Evolutionary conservation across 2,329 filamentous ascomycete genomes (phyloP), one percentile per base, ranked within the genome.

Genomic region (Aspergillus novoparasiticus): DNA sequence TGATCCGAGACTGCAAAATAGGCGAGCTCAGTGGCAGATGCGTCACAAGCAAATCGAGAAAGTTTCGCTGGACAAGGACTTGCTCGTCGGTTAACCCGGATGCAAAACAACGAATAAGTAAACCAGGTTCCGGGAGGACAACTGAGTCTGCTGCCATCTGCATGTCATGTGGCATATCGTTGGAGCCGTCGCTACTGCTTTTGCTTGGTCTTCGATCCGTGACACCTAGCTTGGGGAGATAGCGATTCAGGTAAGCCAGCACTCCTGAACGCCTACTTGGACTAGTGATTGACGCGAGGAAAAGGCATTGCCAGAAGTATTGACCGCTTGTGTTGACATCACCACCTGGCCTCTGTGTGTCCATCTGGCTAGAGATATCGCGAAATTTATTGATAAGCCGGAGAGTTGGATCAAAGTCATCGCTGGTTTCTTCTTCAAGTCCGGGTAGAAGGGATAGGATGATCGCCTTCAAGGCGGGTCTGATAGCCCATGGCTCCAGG

Each of bases 221-320:
- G 64, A 66, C 75, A 65, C 86, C 87, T 60, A 96, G 82, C 69
- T 86, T 90, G 23, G 96, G 95, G 34, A 99, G 81, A 71, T 88
- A 88, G 62, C 93, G 89, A 56, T 87, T 84, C 46, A 99, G 83
- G 76, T 96, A 99, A 36, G 94, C 93, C 63, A 99, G 83, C 45
- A 93, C 93, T 30, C 95, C 95, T 67, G 92, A 89, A 60, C 95
- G 88, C 64, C 94, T 86, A 64, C 89, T 93, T 48, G 92, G 87
- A 72, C 94, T 94, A 1, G 95, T 97, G 64, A 99, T 95, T 21
- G 92, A 90, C 11, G 94, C 93, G 21, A 99, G 82, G 72, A 99
- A 98, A 74, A 99, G 90, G 76, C 93, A 97, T 80, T 99, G 95
- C 95, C 95, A 99, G 76, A 98, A 99, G 77, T 95, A 97, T 67